phyloP scores from a whole-genome alignment of 345 rosid species.

The Eucalyptus regnans region DNA sequence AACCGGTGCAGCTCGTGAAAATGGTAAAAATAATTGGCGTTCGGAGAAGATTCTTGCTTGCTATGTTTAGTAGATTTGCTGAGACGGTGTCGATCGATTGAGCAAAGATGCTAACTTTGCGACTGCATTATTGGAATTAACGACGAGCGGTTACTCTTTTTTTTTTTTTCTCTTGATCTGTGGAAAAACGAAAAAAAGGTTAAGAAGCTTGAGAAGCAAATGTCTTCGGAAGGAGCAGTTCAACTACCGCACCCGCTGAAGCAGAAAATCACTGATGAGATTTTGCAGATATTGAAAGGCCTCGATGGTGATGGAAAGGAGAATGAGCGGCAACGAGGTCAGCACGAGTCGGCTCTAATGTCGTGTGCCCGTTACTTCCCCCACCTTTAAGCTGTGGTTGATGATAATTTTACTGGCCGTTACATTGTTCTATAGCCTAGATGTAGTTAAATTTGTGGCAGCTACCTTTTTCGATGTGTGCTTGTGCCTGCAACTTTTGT shows the following conservation, averaged over 20 bases:
- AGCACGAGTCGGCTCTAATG: constrained; percentile 1
- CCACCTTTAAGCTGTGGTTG: not conserved
- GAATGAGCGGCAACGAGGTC: constrained; percentile 51
- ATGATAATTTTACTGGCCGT: not conserved
- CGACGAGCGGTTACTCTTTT: no score
- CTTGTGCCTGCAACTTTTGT: not conserved
- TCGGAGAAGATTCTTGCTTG: not conserved
- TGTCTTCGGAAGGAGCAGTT: constrained; percentile 15
- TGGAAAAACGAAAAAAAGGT: constrained; percentile 18
- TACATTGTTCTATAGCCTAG: not conserved
- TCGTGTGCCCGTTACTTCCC: not conserved
- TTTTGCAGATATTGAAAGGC: constrained; percentile 42
- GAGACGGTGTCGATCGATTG: not conserved
- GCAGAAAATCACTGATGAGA: constrained; percentile 55
- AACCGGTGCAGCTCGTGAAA: constrained; percentile 48
- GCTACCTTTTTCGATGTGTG: not conserved
- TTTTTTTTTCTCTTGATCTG: not conserved
- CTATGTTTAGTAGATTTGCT: not conserved
- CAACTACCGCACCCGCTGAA: constrained; percentile 45
- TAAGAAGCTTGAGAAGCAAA: constrained; percentile 41
- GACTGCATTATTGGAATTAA: not conserved
- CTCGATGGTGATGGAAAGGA: constrained; percentile 28
- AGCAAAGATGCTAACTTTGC: not conserved
- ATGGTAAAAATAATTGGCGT: constrained; percentile 26
- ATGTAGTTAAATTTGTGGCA: not conserved